Evolutionary conservation across 371 early-diverging fungal species (phyloP).

Genomic region (Coemansia sp.): DNA sequence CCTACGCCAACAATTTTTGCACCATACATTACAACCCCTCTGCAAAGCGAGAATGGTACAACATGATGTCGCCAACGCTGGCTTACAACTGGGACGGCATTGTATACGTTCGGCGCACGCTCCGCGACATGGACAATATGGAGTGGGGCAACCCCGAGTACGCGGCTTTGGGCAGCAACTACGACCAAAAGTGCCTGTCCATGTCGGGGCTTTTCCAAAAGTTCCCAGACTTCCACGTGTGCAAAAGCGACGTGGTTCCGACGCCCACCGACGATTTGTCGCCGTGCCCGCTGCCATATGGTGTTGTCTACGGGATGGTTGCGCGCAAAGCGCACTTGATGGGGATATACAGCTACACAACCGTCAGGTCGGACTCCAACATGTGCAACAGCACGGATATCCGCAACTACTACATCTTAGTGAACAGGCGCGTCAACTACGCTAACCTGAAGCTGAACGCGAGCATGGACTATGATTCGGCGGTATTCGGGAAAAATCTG

Average conservation of each 20-base stretch:
- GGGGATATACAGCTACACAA: slow-evolving; percentile 20
- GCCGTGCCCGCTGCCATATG: background rate
- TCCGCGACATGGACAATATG: slow-evolving; percentile 6
- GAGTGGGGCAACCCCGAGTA: slow-evolving; percentile 7
- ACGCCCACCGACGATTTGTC: background rate
- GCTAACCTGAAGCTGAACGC: too few relatives aligned
- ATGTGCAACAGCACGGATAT: background rate
- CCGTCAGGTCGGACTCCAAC: background rate
- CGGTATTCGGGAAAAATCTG: too few relatives aligned
- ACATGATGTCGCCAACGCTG: slow-evolving; percentile 2
- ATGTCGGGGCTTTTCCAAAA: background rate
- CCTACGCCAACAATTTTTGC: slow-evolving; percentile 26
- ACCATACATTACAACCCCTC: slow-evolving; percentile 9
- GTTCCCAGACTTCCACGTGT: background rate
- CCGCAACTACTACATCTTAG: background rate
- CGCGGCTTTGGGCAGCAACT: background rate
- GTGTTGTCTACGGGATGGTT: background rate
- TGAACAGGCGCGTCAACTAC: too few relatives aligned
- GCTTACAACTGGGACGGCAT: background rate
- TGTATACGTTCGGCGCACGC: background rate
- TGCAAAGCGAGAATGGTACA: slow-evolving; percentile 5
- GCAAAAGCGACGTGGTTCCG: background rate
- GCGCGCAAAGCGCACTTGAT: slow-evolving; percentile 1
- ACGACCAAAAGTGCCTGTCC: background rate
- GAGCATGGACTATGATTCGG: too few relatives aligned